Conservation (phyloP, 257 asterid genomes). For the Datura wrightii region DNA sequence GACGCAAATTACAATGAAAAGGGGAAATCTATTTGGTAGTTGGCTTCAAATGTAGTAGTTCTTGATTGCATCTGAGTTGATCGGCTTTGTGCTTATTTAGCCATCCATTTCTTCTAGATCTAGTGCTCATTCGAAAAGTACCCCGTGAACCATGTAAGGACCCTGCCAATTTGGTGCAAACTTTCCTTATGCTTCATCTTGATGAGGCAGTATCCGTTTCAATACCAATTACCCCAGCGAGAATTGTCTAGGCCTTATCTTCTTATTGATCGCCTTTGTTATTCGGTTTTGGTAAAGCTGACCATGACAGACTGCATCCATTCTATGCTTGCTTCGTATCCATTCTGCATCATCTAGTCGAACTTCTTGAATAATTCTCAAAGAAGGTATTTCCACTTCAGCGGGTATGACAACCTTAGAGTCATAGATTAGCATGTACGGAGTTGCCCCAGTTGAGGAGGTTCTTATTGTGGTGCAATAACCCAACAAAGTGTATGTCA, state of each 20-base stretch:
- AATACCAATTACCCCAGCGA: neutral
- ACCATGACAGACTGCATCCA: neutral
- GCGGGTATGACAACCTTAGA: no score
- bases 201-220: neutral
- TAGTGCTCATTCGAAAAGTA: neutral
- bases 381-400: no score
- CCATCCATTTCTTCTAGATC: neutral
- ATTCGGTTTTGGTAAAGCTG: neutral
- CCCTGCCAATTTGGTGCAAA: neutral
- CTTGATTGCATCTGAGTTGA: neutral
- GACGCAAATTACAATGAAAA: neutral
- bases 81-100: neutral
- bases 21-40: neutral
- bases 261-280: neutral
- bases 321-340: neutral
- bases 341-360: no score
- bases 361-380: no score
- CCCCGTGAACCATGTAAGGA: neutral
- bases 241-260: neutral
- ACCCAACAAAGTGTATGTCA: no score
- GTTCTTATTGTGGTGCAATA: no score
- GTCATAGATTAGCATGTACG: no score
- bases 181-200: neutral
- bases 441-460: no score
- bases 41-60: neutral